Conservation (phyloP, 2,329 filamentous ascomycete species). For the Fusarium sp. region DNA sequence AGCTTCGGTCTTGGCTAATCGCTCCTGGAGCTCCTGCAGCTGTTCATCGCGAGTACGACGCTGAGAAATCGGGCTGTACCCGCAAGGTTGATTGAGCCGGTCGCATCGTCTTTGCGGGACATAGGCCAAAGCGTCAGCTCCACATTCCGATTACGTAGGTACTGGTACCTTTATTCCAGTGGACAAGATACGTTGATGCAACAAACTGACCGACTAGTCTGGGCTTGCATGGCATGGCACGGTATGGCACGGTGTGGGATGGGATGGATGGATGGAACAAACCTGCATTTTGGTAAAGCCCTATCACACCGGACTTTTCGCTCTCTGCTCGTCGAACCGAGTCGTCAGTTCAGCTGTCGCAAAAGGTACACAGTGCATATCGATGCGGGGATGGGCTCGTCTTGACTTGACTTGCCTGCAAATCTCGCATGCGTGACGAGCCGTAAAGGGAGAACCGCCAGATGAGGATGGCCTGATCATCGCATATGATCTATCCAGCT, state of each 20-base stretch:
- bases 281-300: conserved; percentile 1
- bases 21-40: background rate
- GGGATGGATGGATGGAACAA: background rate
- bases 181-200: background rate
- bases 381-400: background rate
- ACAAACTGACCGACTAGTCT: too few species aligned
- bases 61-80: background rate
- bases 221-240: background rate
- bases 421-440: background rate
- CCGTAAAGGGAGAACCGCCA: background rate
- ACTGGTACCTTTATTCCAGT: background rate
- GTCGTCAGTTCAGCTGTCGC: background rate
- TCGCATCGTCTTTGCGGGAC: background rate
- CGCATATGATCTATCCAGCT: background rate
- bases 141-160: rapidly evolving
- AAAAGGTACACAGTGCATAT: background rate
- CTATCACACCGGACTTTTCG: background rate
- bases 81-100: background rate
- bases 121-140: background rate
- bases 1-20: background rate
- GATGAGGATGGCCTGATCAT: background rate
- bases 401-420: background rate
- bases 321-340: background rate
- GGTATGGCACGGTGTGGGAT: too few species aligned
- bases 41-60: background rate